Base-by-base conservation (phyloP, 768 basidiomycete genomes). In the Pleurotus sapidus region DNA sequence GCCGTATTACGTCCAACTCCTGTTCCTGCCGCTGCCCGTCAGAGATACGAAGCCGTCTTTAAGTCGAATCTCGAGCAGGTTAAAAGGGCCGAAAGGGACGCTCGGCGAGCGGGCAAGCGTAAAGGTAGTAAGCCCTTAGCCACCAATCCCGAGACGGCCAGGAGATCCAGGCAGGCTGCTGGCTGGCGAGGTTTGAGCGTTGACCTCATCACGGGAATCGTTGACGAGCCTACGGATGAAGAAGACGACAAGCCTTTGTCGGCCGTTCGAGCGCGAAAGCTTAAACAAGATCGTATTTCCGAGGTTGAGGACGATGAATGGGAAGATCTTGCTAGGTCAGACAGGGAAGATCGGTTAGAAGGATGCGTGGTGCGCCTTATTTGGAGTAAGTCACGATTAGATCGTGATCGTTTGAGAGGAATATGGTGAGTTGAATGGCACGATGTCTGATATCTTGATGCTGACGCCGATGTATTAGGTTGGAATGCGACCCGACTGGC, bases 131-230 rank as follows among this genome's bases (percentile, higher is more conserved):
- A 23, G n/a, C 42, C 42, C 20, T 69, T 70, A 17, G 69, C 73
- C 1, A 62, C 73, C 3, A 47, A 71, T 57, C 72, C 76, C 14
- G 57, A 72, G 53, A 69, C 74, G 47, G 63, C 74, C 14, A 76
- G 78, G 59, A 77, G 80, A 45, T 66, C 65, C 40, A 68, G 85
- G 57, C 80, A 84, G 56, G 84, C 87, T 1, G 83, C 82, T 3
- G 90, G 90, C 2, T 93, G 90, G 90, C 75, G 88, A 45, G 88
- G 84, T 7, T 65, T 87, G 40, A 88, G 87, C 1, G 82, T 89
- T 25, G 89, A 90, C 66, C 69, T 86, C 53, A 83, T 85, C 53
- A 79, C 81, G 9, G 75, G 71, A 56, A 69, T 72, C 2, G 77
- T 76, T 34, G 75, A 73, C 38, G 66, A 69, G 51, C 45, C 60